Percentiles rank a stretch among this genome's conserved stretches.
These are phyloP conservation scores for Lunasporangiospora selenospora DNA, from an alignment of 192 early-diverging fungal species.

Conservation along the genomic window DNA sequence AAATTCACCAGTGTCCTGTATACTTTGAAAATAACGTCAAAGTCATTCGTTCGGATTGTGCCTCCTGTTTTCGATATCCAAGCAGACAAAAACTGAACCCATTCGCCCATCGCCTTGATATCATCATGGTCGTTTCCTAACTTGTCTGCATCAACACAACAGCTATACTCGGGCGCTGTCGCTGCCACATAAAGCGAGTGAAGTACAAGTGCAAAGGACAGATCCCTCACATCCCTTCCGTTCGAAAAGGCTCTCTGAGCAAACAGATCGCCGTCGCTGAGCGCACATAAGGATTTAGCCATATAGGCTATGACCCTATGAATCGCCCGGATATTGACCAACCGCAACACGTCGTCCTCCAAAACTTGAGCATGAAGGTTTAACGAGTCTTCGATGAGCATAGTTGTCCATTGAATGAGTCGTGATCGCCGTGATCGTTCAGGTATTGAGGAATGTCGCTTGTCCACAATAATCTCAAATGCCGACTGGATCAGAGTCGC, in stretches of 20 bases:
- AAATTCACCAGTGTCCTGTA: constrained; percentile 16
- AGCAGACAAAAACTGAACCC: constrained; percentile 2
- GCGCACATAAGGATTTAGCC: no score
- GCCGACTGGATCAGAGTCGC: constrained; percentile 9
- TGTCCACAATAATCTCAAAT: constrained; percentile 6
- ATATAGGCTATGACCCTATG: no score
- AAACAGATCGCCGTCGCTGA: no score
- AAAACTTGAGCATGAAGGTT: constrained; percentile 1
- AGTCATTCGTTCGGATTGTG: constrained; percentile 3
- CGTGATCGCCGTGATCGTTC: neutral
- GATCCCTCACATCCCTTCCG: neutral
- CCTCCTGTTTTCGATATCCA: neutral
- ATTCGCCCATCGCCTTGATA: neutral
- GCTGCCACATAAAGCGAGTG: constrained; percentile 28
- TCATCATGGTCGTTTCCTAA: no score
- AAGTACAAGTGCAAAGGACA: constrained; percentile 6
- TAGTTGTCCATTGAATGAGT: neutral
- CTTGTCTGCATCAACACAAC: no score
- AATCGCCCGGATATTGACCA: no score
- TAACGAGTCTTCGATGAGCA: constrained; percentile 26
- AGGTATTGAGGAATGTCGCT: neutral
- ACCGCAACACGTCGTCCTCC: no score
- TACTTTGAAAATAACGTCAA: constrained; percentile 14
- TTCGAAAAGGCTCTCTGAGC: no score
- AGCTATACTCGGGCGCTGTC: neutral